phyloP scores from a whole-genome alignment of 2,329 filamentous ascomycete genomes.

The Magnaporthiopsis poae region DNA sequence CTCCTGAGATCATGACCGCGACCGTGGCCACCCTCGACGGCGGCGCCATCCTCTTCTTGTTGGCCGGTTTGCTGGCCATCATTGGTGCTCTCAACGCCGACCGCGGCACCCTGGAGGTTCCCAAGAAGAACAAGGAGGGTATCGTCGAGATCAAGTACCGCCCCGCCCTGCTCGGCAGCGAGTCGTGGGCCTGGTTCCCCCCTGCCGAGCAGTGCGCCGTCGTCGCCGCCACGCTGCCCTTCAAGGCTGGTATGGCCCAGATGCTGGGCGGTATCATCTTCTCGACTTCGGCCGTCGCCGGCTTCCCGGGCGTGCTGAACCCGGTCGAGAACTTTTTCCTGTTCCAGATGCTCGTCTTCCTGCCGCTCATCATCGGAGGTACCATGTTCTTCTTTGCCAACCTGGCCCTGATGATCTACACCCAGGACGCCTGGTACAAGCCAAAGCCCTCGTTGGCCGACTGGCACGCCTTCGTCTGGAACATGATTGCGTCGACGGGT shows the following conservation, averaged over 20 bases:
- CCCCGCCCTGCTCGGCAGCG: slow-evolving; percentile 2
- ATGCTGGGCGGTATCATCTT: slow-evolving; percentile 1
- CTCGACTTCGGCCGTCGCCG: background rate
- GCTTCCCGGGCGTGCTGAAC: slow-evolving; percentile 1
- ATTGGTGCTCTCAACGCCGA: slow-evolving; percentile 2
- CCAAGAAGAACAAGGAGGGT: background rate
- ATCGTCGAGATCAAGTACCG: slow-evolving; percentile 1
- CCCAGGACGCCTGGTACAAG: slow-evolving; percentile 12
- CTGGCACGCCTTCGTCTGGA: slow-evolving; percentile 14
- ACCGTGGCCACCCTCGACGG: slow-evolving; percentile 5
- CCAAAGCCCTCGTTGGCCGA: slow-evolving; percentile 11
- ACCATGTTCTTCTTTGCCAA: slow-evolving; percentile 12
- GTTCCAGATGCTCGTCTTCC: slow-evolving; percentile 10
- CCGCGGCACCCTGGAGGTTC: slow-evolving; percentile 6
- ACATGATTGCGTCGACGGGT: slow-evolving; percentile 10
- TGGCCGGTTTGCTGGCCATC: background rate
- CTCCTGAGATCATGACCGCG: slow-evolving; percentile 4
- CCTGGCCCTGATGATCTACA: slow-evolving; percentile 9
- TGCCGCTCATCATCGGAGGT: slow-evolving; percentile 11
- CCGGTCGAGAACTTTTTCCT: background rate
- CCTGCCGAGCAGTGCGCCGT: background rate
- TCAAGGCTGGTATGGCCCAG: background rate
- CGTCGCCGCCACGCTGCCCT: background rate
- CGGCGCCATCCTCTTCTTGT: background rate
- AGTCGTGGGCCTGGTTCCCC: slow-evolving; percentile 1